Evolutionary conservation across 257 asterid genomes (phyloP).

Genomic region (Solanum piurae): DNA sequence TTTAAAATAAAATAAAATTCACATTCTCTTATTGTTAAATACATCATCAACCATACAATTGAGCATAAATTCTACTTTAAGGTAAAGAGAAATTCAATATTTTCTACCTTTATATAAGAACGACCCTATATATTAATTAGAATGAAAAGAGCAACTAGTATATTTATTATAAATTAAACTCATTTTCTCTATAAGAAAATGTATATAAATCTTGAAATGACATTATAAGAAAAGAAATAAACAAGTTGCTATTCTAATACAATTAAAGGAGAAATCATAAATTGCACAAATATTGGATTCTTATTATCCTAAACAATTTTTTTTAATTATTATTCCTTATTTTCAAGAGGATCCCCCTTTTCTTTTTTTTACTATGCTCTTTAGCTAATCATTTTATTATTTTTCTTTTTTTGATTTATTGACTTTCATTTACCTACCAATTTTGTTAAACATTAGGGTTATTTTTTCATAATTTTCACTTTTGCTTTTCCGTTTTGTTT

Average conservation of each 20-base stretch:
- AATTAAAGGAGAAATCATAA: background rate
- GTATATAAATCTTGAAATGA: background rate
- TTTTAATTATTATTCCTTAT: background rate
- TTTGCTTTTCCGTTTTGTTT: background rate
- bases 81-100: background rate
- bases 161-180: background rate
- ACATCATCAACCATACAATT: background rate
- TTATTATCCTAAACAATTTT: background rate
- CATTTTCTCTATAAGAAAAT: background rate
- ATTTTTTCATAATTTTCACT: background rate
- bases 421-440: background rate
- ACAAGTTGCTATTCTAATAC: no score
- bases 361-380: background rate
- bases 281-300: background rate
- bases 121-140: background rate
- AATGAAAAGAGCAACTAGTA: background rate
- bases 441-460: background rate
- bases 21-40: background rate
- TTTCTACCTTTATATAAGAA: background rate
- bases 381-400: background rate
- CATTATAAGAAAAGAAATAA: background rate
- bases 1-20: background rate
- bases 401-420: background rate
- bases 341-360: background rate
- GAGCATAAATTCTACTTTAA: background rate